Base-by-base conservation (phyloP, 331 rosid species). In the Stylosanthes scabra region DNA sequence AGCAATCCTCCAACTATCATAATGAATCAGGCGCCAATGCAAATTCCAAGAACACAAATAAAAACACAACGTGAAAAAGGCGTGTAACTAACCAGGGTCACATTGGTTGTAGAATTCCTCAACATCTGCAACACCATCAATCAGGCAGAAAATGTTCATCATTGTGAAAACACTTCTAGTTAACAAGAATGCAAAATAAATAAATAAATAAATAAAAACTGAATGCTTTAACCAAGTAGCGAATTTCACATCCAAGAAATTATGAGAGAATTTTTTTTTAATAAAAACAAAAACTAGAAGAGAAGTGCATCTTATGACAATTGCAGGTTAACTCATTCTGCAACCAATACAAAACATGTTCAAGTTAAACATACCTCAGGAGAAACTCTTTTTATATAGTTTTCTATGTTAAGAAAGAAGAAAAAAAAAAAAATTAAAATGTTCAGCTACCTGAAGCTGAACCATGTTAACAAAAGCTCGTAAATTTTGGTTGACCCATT, bases 91-190 rank as follows among this genome's bases (percentile, higher is more conserved):
- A 93, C 97, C 98, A 25, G 98, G 98, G 81, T 90, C 97, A 68
- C 98, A 93, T 80, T 87, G 90, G 77, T 66, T 90, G 78, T 80
- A 87, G 86, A 90, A 93, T 13, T 90, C 91, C 74, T 90, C 93
- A 74, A 89, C 93, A 71, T 93, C 98, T 90, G 95, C 89, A 84
- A 52, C 56, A 76, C n/a, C n/a, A n/a, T n/a, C 13, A 58, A 42
- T 66, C 50, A 70, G 45, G 60, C 39, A 68, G 40, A 66, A 52
- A 66, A 49, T 31, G 44, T 39, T 44, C 67, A 71, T 76, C 71
- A 79, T 78, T 11, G 44, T 15, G 5, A 46, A 66, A 11, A 76
- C 37, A 65, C 7, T 76, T 39, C 63, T 71, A 76, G 25, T 12
- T 52, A 40, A 10, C 60, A 29, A 20, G 7, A 65, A 60, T 54